phyloP scores from a whole-genome alignment of 208 protist genomes.

The Porcisia hertigi region DNA sequence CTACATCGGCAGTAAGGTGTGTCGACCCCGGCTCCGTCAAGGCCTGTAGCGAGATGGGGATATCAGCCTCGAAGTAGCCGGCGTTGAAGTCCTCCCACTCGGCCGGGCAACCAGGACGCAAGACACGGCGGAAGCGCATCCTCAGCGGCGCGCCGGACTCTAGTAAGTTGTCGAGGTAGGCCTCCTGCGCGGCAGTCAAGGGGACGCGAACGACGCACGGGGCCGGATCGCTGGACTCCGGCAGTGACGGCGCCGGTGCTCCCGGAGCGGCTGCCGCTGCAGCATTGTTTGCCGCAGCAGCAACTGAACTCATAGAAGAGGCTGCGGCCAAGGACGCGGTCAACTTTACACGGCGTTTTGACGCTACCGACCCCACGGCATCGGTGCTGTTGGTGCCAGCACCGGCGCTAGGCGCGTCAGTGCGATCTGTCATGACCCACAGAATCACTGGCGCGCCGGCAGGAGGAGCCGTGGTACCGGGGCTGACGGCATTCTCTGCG shows the following conservation, averaged over 20 bases:
- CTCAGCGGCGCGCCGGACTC: conserved; percentile 46
- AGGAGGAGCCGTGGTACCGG: neutral
- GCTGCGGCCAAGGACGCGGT: conserved; percentile 1
- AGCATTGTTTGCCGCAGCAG: conserved; percentile 4
- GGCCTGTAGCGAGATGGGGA: conserved; percentile 47
- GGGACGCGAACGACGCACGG: conserved; percentile 82
- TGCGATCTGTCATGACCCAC: conserved; percentile 36
- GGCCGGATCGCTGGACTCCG: conserved; percentile 42
- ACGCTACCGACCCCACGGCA: conserved; percentile 5
- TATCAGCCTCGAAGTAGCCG: conserved; percentile 60
- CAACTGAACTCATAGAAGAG: neutral
- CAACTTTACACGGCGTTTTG: conserved; percentile 33
- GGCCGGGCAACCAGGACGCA: conserved; percentile 56
- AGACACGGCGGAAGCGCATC: conserved; percentile 60
- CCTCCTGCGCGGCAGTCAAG: conserved; percentile 51
- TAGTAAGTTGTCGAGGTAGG: conserved; percentile 53
- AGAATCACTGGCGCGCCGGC: conserved; percentile 16
- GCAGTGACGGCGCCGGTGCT: conserved; percentile 39
- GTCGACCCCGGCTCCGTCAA: conserved; percentile 72
- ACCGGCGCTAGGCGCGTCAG: conserved; percentile 7
- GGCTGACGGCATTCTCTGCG: neutral
- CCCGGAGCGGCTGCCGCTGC: conserved; percentile 16
- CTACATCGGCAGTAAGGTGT: conserved; percentile 34
- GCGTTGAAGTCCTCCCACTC: conserved; percentile 90
- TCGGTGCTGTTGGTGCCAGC: neutral